Conservation (phyloP, 352 stramenopile species). For the Phytophthora sojae region DNA sequence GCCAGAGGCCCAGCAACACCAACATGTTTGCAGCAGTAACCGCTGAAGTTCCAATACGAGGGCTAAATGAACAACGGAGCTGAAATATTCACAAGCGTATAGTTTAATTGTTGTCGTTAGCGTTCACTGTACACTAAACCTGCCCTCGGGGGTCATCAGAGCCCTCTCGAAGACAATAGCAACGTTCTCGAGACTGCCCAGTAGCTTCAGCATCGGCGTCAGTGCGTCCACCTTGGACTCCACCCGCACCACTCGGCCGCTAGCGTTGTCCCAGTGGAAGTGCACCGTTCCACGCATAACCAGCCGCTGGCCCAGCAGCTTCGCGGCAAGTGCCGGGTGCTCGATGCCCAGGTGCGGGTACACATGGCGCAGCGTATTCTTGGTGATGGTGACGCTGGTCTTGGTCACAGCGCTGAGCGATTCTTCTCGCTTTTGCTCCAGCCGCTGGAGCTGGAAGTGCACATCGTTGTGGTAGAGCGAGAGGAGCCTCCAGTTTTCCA, state of each 20-base stretch:
- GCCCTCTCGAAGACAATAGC: conserved; percentile 8
- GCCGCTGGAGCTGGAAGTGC: conserved; percentile 5
- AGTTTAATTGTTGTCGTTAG: background rate
- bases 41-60: no score
- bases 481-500: conserved; percentile 20
- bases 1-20: no score
- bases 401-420: conserved; percentile 3
- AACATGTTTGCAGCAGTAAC: no score
- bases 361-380: conserved; percentile 10
- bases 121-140: background rate
- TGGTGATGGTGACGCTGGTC: conserved; percentile 12
- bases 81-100: background rate
- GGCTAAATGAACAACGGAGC: no score
- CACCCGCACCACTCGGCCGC: background rate
- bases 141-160: conserved; percentile 5
- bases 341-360: conserved; percentile 6
- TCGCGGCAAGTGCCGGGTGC: background rate
- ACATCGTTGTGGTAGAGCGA: conserved; percentile 19
- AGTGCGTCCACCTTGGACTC: conserved; percentile 6
- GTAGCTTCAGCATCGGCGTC: conserved; percentile 11
- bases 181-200: conserved; percentile 12
- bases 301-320: conserved; percentile 9
- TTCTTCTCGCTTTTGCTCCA: conserved; percentile 4
- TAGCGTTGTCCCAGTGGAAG: conserved; percentile 7
- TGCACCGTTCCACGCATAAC: conserved; percentile 3